These are phyloP conservation scores for Stephania cephalantha DNA, from an alignment of 164 flowering plant species.

Conservation along the genomic window DNA sequence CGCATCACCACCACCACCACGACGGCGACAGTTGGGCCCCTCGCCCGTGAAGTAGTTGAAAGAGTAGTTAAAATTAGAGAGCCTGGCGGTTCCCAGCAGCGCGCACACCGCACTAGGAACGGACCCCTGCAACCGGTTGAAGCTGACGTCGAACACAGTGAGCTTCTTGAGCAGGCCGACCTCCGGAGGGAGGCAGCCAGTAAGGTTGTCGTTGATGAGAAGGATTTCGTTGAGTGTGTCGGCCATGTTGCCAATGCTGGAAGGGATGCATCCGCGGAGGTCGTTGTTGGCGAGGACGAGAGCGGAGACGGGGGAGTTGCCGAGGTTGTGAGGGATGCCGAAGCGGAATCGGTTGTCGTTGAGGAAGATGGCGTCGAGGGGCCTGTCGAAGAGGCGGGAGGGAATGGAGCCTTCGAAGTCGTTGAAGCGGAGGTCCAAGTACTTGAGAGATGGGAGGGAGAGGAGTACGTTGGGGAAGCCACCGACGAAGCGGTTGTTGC, in stretches of 20 bases:
- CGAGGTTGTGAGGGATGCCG: slow-evolving; percentile 63
- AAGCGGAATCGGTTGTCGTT: slow-evolving; percentile 63
- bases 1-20: background rate
- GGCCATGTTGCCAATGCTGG: slow-evolving; percentile 64
- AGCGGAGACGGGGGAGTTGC: slow-evolving; percentile 78
- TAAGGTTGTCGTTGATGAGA: slow-evolving; percentile 58
- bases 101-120: slow-evolving; percentile 49
- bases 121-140: slow-evolving; percentile 48
- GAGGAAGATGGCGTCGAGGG: slow-evolving; percentile 64
- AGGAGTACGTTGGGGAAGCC: slow-evolving; percentile 54
- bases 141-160: slow-evolving; percentile 79
- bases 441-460: slow-evolving; percentile 53
- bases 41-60: slow-evolving; percentile 65
- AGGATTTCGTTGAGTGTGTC: slow-evolving; percentile 68
- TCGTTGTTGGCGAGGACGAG: slow-evolving; percentile 67
- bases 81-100: slow-evolving; percentile 28
- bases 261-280: slow-evolving; percentile 69
- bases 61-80: slow-evolving; percentile 70
- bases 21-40: slow-evolving; percentile 37
- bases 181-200: slow-evolving; percentile 59
- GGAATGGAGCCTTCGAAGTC: slow-evolving; percentile 81
- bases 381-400: slow-evolving; percentile 46
- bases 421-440: slow-evolving; percentile 69
- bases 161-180: slow-evolving; percentile 47
- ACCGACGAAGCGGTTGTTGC: slow-evolving; percentile 80